Conservation (phyloP, 176 grass and related monocot genomes). For the Zea luxurians region DNA sequence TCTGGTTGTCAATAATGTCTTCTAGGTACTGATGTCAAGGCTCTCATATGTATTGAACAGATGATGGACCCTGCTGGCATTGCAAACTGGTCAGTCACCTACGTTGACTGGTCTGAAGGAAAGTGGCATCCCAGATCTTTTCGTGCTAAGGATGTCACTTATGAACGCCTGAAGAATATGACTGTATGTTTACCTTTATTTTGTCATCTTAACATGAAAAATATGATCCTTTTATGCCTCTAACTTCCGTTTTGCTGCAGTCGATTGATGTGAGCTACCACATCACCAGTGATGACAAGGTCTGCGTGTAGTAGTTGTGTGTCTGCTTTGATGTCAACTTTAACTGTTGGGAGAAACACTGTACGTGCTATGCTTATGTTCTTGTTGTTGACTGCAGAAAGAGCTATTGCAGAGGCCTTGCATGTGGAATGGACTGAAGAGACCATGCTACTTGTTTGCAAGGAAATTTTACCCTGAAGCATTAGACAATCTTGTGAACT, state of each 20-base stretch:
- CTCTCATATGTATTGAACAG: conserved; percentile 32
- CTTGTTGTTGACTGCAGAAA: conserved; percentile 41
- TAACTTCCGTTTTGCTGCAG: conserved; percentile 46
- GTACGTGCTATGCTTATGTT: background rate
- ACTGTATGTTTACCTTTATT: conserved; percentile 41
- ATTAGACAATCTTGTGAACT: conserved; percentile 45
- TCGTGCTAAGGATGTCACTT: conserved; percentile 69
- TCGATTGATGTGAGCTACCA: conserved; percentile 79
- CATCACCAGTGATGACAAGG: conserved; percentile 78
- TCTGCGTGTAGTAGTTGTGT: background rate
- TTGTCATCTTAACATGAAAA: conserved; percentile 6
- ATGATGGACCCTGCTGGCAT: conserved; percentile 85
- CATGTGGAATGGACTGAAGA: conserved; percentile 58
- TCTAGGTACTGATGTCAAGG: background rate
- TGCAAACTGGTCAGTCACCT: conserved; percentile 84
- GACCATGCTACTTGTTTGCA: conserved; percentile 65
- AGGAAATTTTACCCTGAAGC: conserved; percentile 62
- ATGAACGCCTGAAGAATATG: conserved; percentile 82
- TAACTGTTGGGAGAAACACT: background rate
- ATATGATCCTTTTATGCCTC: background rate
- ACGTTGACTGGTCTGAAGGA: conserved; percentile 89
- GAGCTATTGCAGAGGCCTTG: conserved; percentile 45
- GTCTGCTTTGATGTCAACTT: background rate
- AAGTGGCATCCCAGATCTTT: conserved; percentile 93
- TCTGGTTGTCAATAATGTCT: background rate